Percentiles rank a stretch among this genome's conserved stretches.
Evolutionary conservation across 2,329 filamentous ascomycete genomes (phyloP).

Genomic region (Cordyceps farinosa): DNA sequence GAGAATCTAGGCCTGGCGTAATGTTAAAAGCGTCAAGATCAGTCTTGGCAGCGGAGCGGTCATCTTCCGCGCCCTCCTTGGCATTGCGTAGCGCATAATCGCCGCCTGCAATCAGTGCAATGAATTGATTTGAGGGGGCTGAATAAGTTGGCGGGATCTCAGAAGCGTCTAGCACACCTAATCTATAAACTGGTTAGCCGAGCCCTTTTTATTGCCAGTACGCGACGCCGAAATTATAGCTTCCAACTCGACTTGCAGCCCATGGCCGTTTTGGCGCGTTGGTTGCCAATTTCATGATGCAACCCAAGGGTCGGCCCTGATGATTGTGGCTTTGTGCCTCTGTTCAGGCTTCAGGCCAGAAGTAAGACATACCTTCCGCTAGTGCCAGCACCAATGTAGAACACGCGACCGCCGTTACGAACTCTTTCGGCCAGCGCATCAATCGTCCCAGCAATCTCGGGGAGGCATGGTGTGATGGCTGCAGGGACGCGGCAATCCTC

Average conservation of each 20-base stretch:
- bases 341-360: no score
- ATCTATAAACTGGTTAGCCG: conserved; percentile 24
- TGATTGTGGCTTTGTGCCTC: background rate
- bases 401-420: conserved; percentile 20
- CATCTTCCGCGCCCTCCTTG: conserved; percentile 41
- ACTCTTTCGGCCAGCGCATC: conserved; percentile 20
- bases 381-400: conserved; percentile 38
- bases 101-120: conserved; percentile 40
- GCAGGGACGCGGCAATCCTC: conserved; percentile 20
- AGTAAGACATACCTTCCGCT: conserved; percentile 35
- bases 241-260: background rate
- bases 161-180: conserved; percentile 39
- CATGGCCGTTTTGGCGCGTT: background rate
- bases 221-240: background rate
- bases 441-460: conserved; percentile 20
- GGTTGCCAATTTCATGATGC: background rate
- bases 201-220: background rate
- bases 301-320: background rate
- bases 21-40: conserved; percentile 31
- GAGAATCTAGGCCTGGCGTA: conserved; percentile 30
- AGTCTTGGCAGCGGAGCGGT: conserved; percentile 27
- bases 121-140: conserved; percentile 36
- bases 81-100: conserved; percentile 38
- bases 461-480: conserved; percentile 22
- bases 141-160: conserved; percentile 42